Evolutionary conservation across 2,329 filamentous ascomycete species (phyloP).

Genomic region (Exophiala sp.): DNA sequence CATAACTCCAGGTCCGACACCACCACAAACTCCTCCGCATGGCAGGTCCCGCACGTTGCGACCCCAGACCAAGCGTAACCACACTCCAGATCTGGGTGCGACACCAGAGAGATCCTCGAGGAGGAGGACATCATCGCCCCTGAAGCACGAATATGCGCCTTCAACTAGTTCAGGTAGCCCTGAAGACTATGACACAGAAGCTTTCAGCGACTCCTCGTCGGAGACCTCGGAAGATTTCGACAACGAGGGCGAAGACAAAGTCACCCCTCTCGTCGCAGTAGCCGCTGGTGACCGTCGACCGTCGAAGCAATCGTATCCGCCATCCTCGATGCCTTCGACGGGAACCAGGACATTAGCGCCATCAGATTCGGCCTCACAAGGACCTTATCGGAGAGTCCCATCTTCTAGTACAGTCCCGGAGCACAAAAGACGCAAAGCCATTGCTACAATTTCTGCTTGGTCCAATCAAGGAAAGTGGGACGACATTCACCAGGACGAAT

Average conservation of each 20-base stretch:
- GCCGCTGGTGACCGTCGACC: constrained; percentile 39
- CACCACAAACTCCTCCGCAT: constrained; percentile 49
- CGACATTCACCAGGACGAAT: constrained; percentile 59
- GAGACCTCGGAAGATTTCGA: constrained; percentile 51
- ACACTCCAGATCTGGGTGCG: constrained; percentile 7
- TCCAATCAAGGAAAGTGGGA: constrained; percentile 62
- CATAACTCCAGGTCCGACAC: constrained; percentile 21
- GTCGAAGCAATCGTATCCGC: constrained; percentile 35
- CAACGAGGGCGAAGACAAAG: constrained; percentile 51
- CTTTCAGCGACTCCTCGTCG: constrained; percentile 46
- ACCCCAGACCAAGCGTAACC: constrained; percentile 6
- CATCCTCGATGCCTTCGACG: constrained; percentile 37
- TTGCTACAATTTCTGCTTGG: constrained; percentile 63
- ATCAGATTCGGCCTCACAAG: constrained; percentile 78
- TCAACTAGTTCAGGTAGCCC: constrained; percentile 67
- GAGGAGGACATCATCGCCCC: constrained; percentile 80
- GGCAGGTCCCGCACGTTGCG: constrained; percentile 28
- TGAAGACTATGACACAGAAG: constrained; percentile 54
- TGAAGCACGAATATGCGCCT: constrained; percentile 96
- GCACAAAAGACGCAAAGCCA: constrained; percentile 51
- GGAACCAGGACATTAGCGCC: constrained; percentile 64
- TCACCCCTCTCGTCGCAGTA: constrained; percentile 35
- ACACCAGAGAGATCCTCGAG: constrained; percentile 43
- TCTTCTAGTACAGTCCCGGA: constrained; percentile 34
- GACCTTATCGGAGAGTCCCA: constrained; percentile 57